Percentiles rank a stretch among this genome's conserved stretches.
Evolutionary conservation across 2,329 filamentous ascomycete species (phyloP).

Genomic region (Alternaria conjuncta): DNA sequence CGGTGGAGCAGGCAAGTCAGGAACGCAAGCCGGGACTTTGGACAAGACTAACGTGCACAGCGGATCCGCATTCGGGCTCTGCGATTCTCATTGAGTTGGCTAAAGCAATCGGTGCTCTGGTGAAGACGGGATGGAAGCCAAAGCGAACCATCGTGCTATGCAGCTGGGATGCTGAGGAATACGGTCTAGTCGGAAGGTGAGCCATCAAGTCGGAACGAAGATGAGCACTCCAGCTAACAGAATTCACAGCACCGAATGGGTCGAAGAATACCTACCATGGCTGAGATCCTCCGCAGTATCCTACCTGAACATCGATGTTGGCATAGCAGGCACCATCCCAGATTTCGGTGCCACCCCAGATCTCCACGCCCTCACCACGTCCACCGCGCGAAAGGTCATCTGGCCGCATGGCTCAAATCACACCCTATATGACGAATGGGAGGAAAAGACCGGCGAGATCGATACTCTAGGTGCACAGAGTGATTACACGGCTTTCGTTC

Average conservation of each 20-base stretch:
- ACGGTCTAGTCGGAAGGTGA: constrained; percentile 38
- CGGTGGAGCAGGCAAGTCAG: constrained; percentile 51
- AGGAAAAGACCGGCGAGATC: constrained; percentile 42
- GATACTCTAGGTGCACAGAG: constrained; percentile 53
- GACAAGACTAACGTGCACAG: constrained; percentile 18
- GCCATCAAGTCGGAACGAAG: not conserved
- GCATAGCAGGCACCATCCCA: constrained; percentile 52
- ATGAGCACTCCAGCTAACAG: not conserved
- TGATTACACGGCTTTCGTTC: constrained; percentile 56
- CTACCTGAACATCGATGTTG: constrained; percentile 59
- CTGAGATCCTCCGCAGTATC: constrained; percentile 51
- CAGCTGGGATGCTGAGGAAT: constrained; percentile 53
- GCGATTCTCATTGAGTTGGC: constrained; percentile 58
- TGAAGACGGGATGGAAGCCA: constrained; percentile 59
- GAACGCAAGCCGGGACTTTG: not conserved
- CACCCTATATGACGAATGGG: constrained; percentile 56
- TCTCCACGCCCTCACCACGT: constrained; percentile 44
- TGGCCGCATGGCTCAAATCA: constrained; percentile 48
- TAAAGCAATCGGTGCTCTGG: constrained; percentile 56
- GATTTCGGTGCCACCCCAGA: constrained; percentile 48
- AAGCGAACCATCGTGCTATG: constrained; percentile 40
- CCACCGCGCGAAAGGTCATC: constrained; percentile 48
- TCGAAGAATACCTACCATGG: constrained; percentile 58
- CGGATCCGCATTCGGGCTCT: constrained; percentile 59
- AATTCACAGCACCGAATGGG: constrained; percentile 52